These are phyloP conservation scores for Chytridium lagenaria DNA, from an alignment of 371 early-diverging fungal genomes.

Conservation along the genomic window DNA sequence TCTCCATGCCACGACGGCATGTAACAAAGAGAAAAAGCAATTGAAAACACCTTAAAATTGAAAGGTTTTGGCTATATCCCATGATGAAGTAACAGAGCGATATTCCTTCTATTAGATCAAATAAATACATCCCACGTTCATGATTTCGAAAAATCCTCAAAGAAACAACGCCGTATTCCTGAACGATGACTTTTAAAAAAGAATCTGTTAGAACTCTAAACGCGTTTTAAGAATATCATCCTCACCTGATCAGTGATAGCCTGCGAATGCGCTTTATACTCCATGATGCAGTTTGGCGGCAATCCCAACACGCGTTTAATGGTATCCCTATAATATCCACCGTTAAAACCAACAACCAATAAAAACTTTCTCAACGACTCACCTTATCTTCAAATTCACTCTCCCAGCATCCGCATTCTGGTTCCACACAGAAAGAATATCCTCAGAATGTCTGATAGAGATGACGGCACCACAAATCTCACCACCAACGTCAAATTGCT, in stretches of 20 bases:
- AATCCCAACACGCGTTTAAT: slow-evolving; percentile 83
- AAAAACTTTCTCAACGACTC: not conserved
- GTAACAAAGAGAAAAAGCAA: too few relatives aligned
- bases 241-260: slow-evolving; percentile 35
- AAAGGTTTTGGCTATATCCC: too few relatives aligned
- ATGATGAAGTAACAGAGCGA: too few relatives aligned
- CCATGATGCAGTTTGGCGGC: slow-evolving; percentile 88
- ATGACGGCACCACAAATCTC: slow-evolving; percentile 96
- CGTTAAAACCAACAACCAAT: not conserved
- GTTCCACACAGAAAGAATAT: slow-evolving; percentile 96
- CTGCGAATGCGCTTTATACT: slow-evolving; percentile 92
- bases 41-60: too few relatives aligned
- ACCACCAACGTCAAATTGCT: slow-evolving; percentile 86
- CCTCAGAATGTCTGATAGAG: slow-evolving; percentile 91
- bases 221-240: not conserved
- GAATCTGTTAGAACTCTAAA: not conserved
- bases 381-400: slow-evolving; percentile 83
- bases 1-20: too few relatives aligned
- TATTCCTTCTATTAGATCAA: too few relatives aligned
- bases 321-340: slow-evolving; percentile 84
- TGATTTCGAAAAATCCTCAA: slow-evolving; percentile 8
- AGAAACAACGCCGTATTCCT: slow-evolving; percentile 34
- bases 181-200: slow-evolving; percentile 18
- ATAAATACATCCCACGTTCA: too few relatives aligned
- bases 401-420: slow-evolving; percentile 80